Evolutionary conservation across 1,284 basidiomycete genomes (phyloP).

Genomic region (Malassezia equina): DNA sequence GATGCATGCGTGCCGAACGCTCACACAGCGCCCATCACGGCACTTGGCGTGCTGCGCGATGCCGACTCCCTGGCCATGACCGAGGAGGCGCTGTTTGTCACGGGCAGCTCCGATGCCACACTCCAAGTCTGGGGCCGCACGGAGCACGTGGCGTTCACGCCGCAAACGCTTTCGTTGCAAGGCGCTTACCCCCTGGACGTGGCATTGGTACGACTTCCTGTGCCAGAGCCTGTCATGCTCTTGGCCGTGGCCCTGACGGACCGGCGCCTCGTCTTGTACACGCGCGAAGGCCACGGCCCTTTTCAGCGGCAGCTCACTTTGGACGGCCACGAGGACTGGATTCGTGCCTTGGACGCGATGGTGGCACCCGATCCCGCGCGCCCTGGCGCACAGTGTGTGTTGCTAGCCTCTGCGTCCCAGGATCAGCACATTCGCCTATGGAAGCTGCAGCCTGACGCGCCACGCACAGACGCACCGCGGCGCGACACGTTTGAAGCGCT

Average conservation of each 20-base stretch:
- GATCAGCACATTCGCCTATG: slow-evolving; percentile 41
- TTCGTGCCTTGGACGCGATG: slow-evolving; percentile 39
- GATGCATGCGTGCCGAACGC: slow-evolving; percentile 17
- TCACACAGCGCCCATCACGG: slow-evolving; percentile 24
- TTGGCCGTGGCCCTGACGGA: slow-evolving; percentile 39
- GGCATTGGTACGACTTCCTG: slow-evolving; percentile 27
- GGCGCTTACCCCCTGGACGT: slow-evolving; percentile 36
- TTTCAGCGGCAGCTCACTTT: slow-evolving; percentile 26
- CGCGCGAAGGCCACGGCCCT: slow-evolving; percentile 4
- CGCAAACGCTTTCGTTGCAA: slow-evolving; percentile 26
- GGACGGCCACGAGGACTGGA: slow-evolving; percentile 45
- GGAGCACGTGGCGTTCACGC: not conserved
- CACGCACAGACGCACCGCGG: not conserved
- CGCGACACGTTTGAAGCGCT: slow-evolving; percentile 37
- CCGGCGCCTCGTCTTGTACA: slow-evolving; percentile 29
- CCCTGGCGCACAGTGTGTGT: not conserved
- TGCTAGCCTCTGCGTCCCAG: slow-evolving; percentile 37
- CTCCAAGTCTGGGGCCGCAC: slow-evolving; percentile 26
- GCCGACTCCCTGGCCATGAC: not conserved
- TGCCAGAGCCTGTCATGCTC: slow-evolving; percentile 11
- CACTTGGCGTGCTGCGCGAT: slow-evolving; percentile 28
- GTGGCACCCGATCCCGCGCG: slow-evolving; percentile 9
- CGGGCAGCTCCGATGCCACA: slow-evolving; percentile 32
- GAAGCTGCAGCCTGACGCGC: slow-evolving; percentile 21
- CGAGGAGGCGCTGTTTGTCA: slow-evolving; percentile 20